These are phyloP conservation scores for Apiospora hydei DNA, from an alignment of 2,329 filamentous ascomycete genomes.

Conservation along the genomic window DNA sequence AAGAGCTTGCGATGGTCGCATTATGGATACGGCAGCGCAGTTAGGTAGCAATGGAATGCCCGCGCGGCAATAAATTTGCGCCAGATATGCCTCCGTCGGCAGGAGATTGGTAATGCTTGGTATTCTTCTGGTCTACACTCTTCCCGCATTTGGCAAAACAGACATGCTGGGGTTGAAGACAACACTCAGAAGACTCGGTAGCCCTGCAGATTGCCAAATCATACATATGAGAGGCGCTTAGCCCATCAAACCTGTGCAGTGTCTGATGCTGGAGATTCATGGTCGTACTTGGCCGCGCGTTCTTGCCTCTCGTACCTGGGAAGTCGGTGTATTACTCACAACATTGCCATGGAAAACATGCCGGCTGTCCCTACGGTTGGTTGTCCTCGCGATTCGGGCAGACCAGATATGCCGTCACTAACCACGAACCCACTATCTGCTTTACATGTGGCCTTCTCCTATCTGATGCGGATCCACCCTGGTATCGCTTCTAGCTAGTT, in stretches of 20 bases:
- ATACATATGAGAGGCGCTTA: not conserved
- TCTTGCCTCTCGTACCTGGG: not conserved
- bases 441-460: not conserved
- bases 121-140: slow-evolving; percentile 15
- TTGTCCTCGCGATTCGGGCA: not conserved
- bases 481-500: not conserved
- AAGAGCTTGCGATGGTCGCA: slow-evolving; percentile 19
- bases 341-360: not conserved
- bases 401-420: not conserved
- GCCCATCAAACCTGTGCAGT: not conserved
- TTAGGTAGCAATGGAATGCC: slow-evolving; percentile 17
- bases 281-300: no score
- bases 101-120: slow-evolving; percentile 11
- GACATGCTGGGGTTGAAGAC: not conserved
- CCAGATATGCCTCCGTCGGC: slow-evolving; percentile 4
- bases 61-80: slow-evolving; percentile 8
- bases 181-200: not conserved
- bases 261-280: not conserved
- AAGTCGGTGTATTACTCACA: not conserved
- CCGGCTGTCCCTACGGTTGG: not conserved
- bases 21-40: slow-evolving; percentile 23
- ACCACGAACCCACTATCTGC: not conserved
- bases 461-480: slow-evolving; percentile 4
- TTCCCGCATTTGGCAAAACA: not conserved
- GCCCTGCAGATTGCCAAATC: slow-evolving; percentile 7